Evolutionary conservation across 1,284 basidiomycete species (phyloP).

Genomic region (Phylloboletellus chloephorus): DNA sequence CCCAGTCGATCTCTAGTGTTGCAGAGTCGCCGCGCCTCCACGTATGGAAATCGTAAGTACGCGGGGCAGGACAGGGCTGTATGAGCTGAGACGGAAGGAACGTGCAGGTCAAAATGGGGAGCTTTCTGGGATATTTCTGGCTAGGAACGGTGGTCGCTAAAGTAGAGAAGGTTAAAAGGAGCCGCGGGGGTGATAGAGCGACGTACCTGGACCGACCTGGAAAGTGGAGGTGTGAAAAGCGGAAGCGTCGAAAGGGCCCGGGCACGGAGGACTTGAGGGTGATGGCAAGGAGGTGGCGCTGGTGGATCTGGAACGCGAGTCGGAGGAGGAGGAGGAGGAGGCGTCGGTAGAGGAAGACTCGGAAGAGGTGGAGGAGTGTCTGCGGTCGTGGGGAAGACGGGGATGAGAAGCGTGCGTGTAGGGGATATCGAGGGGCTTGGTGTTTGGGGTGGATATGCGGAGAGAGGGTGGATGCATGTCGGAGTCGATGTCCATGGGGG

Average conservation of each 20-base stretch:
- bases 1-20: slow-evolving; percentile 39
- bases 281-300: slow-evolving; percentile 30
- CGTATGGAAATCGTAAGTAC: slow-evolving; percentile 19
- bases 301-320: slow-evolving; percentile 27
- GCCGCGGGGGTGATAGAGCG: neutral
- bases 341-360: slow-evolving; percentile 21
- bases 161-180: slow-evolving; percentile 5
- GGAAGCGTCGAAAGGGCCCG: slow-evolving; percentile 2
- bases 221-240: slow-evolving; percentile 5
- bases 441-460: slow-evolving; percentile 33
- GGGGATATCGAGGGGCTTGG: slow-evolving; percentile 18
- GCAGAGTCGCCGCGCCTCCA: slow-evolving; percentile 18
- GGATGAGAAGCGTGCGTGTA: slow-evolving; percentile 11
- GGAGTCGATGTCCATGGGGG: slow-evolving; percentile 27
- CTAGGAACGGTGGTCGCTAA: slow-evolving; percentile 11
- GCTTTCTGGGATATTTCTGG: slow-evolving; percentile 16
- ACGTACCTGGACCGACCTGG: slow-evolving; percentile 8
- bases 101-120: slow-evolving; percentile 45
- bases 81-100: slow-evolving; percentile 46
- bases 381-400: slow-evolving; percentile 16
- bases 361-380: slow-evolving; percentile 17
- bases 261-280: slow-evolving; percentile 15
- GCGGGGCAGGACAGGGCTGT: slow-evolving; percentile 22
- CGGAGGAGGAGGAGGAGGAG: slow-evolving; percentile 23
- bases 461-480: slow-evolving; percentile 54